These are phyloP conservation scores for Moringa oleifera DNA, from an alignment of 345 rosid species.

Conservation along the genomic window DNA sequence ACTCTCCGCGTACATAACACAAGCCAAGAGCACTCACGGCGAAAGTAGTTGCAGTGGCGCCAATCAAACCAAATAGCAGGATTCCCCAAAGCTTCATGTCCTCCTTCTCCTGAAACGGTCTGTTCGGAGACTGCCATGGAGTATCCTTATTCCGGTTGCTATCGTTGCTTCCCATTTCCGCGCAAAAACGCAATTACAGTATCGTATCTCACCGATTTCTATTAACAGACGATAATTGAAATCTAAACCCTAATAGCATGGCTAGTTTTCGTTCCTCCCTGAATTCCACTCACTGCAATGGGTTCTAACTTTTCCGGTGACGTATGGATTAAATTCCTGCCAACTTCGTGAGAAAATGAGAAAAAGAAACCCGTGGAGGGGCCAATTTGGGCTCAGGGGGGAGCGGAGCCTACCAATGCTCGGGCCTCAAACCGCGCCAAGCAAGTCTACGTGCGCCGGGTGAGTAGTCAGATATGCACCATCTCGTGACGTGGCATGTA, in stretches of 20 bases:
- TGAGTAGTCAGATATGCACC: no score
- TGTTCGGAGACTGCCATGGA: conserved; percentile 27
- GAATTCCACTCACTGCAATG: no score
- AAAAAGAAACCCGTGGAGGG: no score
- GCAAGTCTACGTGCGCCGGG: no score
- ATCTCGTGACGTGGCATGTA: no score
- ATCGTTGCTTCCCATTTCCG: conserved; percentile 43
- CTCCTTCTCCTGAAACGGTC: conserved; percentile 30
- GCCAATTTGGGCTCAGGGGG: no score
- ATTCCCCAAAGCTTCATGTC: conserved; percentile 71
- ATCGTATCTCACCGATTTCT: conserved; percentile 1
- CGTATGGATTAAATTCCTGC: no score
- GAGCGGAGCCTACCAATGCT: no score
- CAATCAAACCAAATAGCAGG: conserved; percentile 62
- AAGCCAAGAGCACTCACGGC: conserved; percentile 50
- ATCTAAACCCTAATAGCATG: conserved; percentile 27
- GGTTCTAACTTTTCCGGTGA: no score
- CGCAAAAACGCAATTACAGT: not conserved
- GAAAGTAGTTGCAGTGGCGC: conserved; percentile 89
- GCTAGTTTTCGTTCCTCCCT: no score
- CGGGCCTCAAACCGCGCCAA: no score
- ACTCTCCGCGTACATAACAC: not conserved
- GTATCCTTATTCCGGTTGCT: conserved; percentile 31
- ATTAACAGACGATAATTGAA: not conserved
- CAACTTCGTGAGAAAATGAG: no score